Percentiles rank a stretch among this genome's conserved stretches.
These are phyloP conservation scores for Oropetium thomaeum DNA, from an alignment of 176 grass and related monocot genomes.

Conservation along the genomic window DNA sequence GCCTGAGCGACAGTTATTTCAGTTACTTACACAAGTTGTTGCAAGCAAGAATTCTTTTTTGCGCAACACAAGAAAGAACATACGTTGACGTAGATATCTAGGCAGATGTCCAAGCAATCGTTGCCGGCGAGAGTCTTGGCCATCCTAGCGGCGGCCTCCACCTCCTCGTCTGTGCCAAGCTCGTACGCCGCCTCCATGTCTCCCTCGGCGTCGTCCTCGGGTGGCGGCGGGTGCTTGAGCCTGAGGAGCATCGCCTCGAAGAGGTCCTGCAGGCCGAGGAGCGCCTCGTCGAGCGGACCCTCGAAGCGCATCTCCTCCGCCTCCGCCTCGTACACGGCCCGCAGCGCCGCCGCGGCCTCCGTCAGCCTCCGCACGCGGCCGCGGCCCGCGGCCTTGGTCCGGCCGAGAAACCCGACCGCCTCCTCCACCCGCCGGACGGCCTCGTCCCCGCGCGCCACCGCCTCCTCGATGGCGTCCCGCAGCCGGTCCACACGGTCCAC, in stretches of 20 bases:
- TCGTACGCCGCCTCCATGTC: background rate
- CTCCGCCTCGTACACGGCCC: conserved; percentile 50
- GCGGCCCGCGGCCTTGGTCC: conserved; percentile 49
- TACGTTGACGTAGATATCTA: conserved; percentile 71
- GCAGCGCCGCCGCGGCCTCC: conserved; percentile 49
- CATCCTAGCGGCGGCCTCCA: conserved; percentile 46
- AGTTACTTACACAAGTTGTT: background rate
- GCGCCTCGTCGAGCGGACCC: conserved; percentile 57
- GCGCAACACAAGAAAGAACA: background rate
- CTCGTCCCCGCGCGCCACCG: conserved; percentile 40
- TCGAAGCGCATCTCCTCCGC: conserved; percentile 64
- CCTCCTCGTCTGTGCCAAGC: conserved; percentile 41
- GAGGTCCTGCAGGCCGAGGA: conserved; percentile 53
- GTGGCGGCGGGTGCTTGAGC: conserved; percentile 41
- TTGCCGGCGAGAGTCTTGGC: conserved; percentile 56
- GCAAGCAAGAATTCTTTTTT: no score
- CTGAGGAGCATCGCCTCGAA: conserved; percentile 50
- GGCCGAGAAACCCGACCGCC: conserved; percentile 58
- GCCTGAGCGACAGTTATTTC: conserved; percentile 29
- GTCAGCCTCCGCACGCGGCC: conserved; percentile 41
- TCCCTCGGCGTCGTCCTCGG: background rate
- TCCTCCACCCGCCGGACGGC: conserved; percentile 52
- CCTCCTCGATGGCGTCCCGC: conserved; percentile 40
- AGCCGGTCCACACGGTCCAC: conserved; percentile 50
- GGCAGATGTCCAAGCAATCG: conserved; percentile 68